Conservation (phyloP, 2,329 filamentous ascomycete genomes). For the Talaromyces atroroseus region DNA sequence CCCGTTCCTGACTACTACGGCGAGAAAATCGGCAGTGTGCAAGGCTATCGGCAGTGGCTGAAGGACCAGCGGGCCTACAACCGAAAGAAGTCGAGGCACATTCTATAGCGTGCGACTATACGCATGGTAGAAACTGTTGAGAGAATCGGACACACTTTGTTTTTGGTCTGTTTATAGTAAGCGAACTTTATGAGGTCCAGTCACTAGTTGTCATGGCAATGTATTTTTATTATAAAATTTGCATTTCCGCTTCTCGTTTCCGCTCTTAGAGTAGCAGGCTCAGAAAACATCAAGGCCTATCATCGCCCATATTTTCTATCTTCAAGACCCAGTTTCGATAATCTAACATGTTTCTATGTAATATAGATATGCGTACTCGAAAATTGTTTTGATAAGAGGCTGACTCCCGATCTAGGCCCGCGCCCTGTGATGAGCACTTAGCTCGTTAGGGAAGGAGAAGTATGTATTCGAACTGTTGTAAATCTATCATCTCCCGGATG, state of each 20-base stretch:
- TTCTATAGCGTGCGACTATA: constrained; percentile 20
- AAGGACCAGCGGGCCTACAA: constrained; percentile 98
- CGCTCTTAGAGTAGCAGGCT: not conserved
- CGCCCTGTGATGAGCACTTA: not conserved
- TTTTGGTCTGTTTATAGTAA: not conserved
- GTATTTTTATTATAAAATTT: not conserved
- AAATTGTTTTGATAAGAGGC: not conserved
- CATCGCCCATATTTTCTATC: not conserved
- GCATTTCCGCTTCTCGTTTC: not conserved
- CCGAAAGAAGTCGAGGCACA: constrained; percentile 63
- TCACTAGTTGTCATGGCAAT: not conserved
- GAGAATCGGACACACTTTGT: not conserved
- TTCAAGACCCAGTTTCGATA: not conserved
- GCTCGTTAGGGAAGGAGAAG: not conserved
- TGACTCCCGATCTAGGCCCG: not conserved
- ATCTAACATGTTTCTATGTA: not conserved
- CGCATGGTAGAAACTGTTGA: not conserved
- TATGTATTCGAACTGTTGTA: not conserved
- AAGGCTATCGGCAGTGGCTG: constrained; percentile 88
- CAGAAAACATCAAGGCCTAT: not conserved
- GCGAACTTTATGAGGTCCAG: not conserved
- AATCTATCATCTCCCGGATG: not conserved
- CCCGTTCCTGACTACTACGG: constrained; percentile 97
- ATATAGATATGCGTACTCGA: too few species aligned
- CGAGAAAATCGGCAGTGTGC: constrained; percentile 92